Evolutionary conservation across 495 filamentous ascomycete genomes (phyloP).

Genomic region (Tetracladium setigerum): DNA sequence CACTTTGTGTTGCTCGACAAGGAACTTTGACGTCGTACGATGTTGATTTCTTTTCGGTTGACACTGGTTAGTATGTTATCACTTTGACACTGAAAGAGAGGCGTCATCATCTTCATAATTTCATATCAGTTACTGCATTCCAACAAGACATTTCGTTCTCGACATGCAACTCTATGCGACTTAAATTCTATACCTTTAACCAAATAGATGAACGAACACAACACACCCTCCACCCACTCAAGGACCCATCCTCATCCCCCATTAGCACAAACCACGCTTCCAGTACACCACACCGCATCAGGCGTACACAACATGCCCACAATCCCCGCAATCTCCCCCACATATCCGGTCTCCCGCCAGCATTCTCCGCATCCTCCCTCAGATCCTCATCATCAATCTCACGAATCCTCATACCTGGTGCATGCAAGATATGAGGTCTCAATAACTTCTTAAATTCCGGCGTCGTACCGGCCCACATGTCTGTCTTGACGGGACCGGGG

Average conservation of each 20-base stretch:
- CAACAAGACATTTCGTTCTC: too few species aligned
- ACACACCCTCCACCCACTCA: too few species aligned
- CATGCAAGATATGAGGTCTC: conserved; percentile 52
- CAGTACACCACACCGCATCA: conserved; percentile 75
- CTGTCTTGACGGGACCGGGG: conserved; percentile 78
- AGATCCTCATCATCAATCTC: conserved; percentile 55
- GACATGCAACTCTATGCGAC: too few species aligned
- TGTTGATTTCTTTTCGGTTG: too few species aligned
- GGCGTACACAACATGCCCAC: conserved; percentile 74
- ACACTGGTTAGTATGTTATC: too few species aligned
- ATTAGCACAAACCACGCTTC: conserved; percentile 81
- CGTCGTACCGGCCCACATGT: conserved; percentile 46
- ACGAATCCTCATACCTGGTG: conserved; percentile 51
- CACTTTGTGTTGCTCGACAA: too few species aligned
- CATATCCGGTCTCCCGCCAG: conserved; percentile 66
- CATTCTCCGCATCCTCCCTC: conserved; percentile 47
- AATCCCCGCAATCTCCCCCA: conserved; percentile 71
- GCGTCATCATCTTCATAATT: too few species aligned
- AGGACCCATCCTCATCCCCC: conserved; percentile 64
- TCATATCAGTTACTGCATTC: too few species aligned
- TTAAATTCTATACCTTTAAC: too few species aligned
- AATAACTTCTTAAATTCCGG: conserved; percentile 33
- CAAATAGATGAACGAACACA: too few species aligned
- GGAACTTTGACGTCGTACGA: too few species aligned
- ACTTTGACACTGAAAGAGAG: too few species aligned